Base-by-base conservation (phyloP, 805 yeast genomes). In the Metschnikowia kofuensis region DNA sequence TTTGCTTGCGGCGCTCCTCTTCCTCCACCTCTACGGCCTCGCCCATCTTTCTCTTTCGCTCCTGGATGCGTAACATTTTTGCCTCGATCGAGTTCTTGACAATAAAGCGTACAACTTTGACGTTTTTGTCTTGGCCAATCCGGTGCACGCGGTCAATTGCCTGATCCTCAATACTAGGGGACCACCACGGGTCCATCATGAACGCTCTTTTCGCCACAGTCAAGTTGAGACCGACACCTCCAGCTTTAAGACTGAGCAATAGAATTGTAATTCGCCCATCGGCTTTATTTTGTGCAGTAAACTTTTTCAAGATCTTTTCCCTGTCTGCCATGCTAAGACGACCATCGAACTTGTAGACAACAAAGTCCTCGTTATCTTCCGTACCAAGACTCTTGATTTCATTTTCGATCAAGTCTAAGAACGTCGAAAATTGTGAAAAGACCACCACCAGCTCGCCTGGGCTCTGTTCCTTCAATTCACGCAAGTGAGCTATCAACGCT, bases 121-220 rank as follows among this genome's bases (percentile, higher is more conserved):
- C 97, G 38, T 76, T 76, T 27, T 75, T 78, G 10, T 71, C 70
- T 62, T 91, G 98, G 0, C 98, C 97, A 61, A 92, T 87, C 56
- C 98, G 77, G 62, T 91, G 97, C 14, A 92, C 78, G 58, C 98
- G 67, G 67, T 90, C 96, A 51, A 90, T 87, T 0, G 96, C 96
- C 64, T 89, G 97, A 44, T 87, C 89, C 59, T 89, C 96, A 46
- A 85, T 82, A 42, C 96, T 88, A 40, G 89, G 95, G 30, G 94
- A 87, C 97, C 97, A 91, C 94, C 96, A 91, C 0, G 97, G 97
- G 60, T 91, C 97, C 89, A 92, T 85, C 79, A 91, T 76, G 57
- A 83, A 89, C 2, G 95, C 97, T 34, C 80, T 76, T 0, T 88
- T 85, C 0, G 97, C 96, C 44, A 84, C 81, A 0, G 96, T 91